Evolutionary conservation across 257 asterid species (phyloP).

Genomic region (Nicotiana benthamiana): DNA sequence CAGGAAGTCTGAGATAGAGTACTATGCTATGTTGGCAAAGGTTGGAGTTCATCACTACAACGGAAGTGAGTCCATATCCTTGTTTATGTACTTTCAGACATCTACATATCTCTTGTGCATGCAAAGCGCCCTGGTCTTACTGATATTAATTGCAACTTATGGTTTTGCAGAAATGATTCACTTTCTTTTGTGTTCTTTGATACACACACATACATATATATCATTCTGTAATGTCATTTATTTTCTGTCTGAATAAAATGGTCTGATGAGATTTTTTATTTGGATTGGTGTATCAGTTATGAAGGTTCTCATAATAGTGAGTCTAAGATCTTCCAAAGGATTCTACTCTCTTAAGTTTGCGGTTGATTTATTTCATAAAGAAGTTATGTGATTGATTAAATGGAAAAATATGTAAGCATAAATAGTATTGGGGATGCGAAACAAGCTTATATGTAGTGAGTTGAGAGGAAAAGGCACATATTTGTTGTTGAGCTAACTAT

Average conservation of each 20-base stretch:
- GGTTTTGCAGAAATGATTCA: neutral
- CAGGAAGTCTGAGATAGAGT: conserved; percentile 78
- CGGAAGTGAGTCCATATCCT: conserved; percentile 44
- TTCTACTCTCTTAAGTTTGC: neutral
- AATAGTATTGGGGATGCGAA: neutral
- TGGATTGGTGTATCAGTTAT: neutral
- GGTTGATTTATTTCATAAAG: no score
- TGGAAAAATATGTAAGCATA: neutral
- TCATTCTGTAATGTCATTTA: neutral
- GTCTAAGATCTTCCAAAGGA: neutral
- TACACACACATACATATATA: no score
- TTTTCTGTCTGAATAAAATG: neutral
- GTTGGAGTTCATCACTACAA: conserved; percentile 73
- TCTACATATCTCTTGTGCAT: neutral
- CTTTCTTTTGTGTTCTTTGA: neutral
- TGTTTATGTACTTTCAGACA: neutral
- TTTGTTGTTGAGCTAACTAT: neutral
- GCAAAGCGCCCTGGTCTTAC: neutral
- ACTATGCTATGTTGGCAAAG: conserved; percentile 67
- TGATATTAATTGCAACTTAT: neutral
- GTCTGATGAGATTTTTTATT: neutral
- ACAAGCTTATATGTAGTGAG: neutral
- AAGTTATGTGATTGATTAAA: neutral
- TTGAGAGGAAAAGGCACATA: neutral
- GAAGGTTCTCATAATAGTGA: neutral